Evolutionary conservation across 2,329 filamentous ascomycete genomes (phyloP).

Genomic region (Aspergillus texensis): DNA sequence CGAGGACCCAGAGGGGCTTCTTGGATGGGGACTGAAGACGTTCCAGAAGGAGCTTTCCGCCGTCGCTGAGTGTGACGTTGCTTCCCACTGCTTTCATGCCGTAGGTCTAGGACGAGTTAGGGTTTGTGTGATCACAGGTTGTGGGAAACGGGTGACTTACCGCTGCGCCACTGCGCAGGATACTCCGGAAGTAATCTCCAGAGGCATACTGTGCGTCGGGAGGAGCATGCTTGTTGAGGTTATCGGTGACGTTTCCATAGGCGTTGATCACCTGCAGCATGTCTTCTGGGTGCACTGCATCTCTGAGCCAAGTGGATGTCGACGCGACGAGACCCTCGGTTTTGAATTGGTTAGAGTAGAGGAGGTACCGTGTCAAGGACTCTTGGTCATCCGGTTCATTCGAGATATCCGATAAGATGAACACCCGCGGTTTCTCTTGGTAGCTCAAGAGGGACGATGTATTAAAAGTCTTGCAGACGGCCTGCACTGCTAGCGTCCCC

Average conservation of each 20-base stretch:
- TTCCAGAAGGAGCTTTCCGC: slow-evolving; percentile 49
- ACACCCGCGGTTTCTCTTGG: slow-evolving; percentile 23
- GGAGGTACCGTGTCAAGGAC: slow-evolving; percentile 46
- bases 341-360: slow-evolving; percentile 52
- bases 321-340: slow-evolving; percentile 49
- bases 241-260: slow-evolving; percentile 49
- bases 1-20: slow-evolving; percentile 55
- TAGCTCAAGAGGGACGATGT: background rate
- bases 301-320: slow-evolving; percentile 51
- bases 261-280: slow-evolving; percentile 50
- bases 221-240: slow-evolving; percentile 53
- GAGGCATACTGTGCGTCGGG: slow-evolving; percentile 47
- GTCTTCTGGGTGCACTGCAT: slow-evolving; percentile 44
- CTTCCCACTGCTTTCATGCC: slow-evolving; percentile 43
- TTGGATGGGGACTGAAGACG: slow-evolving; percentile 36
- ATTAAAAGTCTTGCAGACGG: background rate
- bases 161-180: slow-evolving; percentile 45
- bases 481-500: background rate
- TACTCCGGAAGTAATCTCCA: slow-evolving; percentile 37
- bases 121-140: background rate
- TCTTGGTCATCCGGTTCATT: slow-evolving; percentile 5
- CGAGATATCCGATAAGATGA: slow-evolving; percentile 5
- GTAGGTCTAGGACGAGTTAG: slow-evolving; percentile 18
- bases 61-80: slow-evolving; percentile 42
- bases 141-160: slow-evolving; percentile 28